Conservation (phyloP, 1,284 basidiomycete species). For the Fistulinella staudtii region DNA sequence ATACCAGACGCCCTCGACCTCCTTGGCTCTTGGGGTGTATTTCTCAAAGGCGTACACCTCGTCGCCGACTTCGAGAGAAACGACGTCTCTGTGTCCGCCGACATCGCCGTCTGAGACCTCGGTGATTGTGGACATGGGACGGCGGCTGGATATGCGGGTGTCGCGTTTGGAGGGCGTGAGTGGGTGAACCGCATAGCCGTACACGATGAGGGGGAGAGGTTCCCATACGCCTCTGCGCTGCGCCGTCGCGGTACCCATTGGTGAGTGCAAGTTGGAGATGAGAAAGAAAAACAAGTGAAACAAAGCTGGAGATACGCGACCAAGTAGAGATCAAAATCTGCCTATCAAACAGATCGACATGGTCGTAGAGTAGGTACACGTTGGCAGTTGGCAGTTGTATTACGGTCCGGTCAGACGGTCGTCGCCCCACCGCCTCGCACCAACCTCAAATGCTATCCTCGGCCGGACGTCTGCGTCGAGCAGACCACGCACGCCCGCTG, state of each 20-base stretch:
- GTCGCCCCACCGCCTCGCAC: not conserved
- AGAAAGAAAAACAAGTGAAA: not conserved
- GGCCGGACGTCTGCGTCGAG: constrained; percentile 20
- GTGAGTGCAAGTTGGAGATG: not conserved
- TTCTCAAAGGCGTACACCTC: constrained; percentile 96
- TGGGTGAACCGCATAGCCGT: constrained; percentile 80
- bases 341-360: not conserved
- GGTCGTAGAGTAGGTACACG: too few relatives aligned
- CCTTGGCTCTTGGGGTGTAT: constrained; percentile 69
- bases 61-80: constrained; percentile 85
- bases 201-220: constrained; percentile 74
- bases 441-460: constrained; percentile 25
- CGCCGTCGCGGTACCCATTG: constrained; percentile 24
- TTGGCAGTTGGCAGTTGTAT: not conserved
- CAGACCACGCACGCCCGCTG: constrained; percentile 28
- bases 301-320: not conserved
- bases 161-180: constrained; percentile 70
- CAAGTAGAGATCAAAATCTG: not conserved
- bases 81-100: constrained; percentile 67
- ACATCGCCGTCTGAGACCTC: constrained; percentile 66
- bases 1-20: constrained; percentile 81
- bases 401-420: not conserved
- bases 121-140: constrained; percentile 62
- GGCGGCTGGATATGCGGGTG: constrained; percentile 59
- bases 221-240: constrained; percentile 61